phyloP scores from a whole-genome alignment of 1,139 yeast genomes.

The Magnusiomyces clavatus region DNA sequence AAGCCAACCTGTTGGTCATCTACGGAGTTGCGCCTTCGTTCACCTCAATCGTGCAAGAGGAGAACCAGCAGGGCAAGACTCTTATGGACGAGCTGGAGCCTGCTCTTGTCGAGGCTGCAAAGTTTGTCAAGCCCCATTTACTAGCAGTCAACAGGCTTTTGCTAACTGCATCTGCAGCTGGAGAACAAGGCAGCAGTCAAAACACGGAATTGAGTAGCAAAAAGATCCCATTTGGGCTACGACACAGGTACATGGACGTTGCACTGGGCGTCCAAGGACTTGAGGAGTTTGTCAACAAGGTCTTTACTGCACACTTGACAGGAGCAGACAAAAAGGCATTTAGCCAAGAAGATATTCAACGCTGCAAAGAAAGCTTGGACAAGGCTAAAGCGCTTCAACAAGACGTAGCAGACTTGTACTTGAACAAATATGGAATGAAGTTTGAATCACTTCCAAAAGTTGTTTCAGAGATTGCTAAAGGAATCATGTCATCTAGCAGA shows the following conservation, averaged over 20 bases:
- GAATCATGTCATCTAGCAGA: not conserved
- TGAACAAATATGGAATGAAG: too few species aligned
- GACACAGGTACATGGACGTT: conserved; percentile 9
- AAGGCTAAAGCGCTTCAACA: too few species aligned
- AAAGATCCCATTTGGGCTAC: conserved; percentile 1
- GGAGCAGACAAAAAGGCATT: too few species aligned
- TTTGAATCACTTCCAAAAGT: conserved; percentile 1
- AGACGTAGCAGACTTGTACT: not conserved
- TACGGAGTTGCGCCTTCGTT: conserved; percentile 10
- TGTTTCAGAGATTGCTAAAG: not conserved
- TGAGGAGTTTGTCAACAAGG: conserved; percentile 3
- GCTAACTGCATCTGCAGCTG: conserved; percentile 1
- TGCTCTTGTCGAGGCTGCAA: conserved; percentile 1
- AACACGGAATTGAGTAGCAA: not conserved
- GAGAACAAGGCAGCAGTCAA: not conserved
- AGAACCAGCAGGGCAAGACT: not conserved
- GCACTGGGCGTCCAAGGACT: conserved; percentile 13
- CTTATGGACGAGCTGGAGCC: not conserved
- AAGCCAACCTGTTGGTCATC: conserved; percentile 10
- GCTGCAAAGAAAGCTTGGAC: too few species aligned
- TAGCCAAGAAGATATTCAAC: too few species aligned
- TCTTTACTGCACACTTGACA: not conserved
- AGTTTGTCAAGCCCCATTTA: conserved; percentile 5
- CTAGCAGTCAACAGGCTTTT: not conserved
- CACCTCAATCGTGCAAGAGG: not conserved